Evolutionary conservation across 1,139 yeast genomes (phyloP).

Genomic region (Geotrichum siamense): DNA sequence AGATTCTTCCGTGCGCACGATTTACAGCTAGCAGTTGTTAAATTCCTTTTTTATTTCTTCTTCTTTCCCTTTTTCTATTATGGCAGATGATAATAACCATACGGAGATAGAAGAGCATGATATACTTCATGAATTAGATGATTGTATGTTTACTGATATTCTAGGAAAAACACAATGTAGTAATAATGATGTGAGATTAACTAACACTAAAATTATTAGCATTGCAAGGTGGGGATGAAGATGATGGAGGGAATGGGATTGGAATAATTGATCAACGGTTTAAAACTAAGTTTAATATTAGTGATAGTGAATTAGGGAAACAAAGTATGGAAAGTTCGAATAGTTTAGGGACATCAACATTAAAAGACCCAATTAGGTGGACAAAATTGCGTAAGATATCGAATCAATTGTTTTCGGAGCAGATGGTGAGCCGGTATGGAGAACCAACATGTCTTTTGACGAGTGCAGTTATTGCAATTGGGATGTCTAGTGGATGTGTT

Average conservation of each 20-base stretch:
- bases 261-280: slow-evolving; percentile 26
- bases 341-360: slow-evolving; percentile 13
- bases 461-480: slow-evolving; percentile 50
- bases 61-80: too few relatives aligned
- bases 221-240: too few relatives aligned
- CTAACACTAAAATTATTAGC: too few relatives aligned
- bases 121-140: too few relatives aligned
- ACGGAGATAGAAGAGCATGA: too few relatives aligned
- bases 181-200: too few relatives aligned
- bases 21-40: not conserved
- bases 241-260: too few relatives aligned
- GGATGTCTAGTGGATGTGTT: slow-evolving; percentile 53
- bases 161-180: too few relatives aligned
- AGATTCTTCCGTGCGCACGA: too few relatives aligned
- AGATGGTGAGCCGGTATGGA: slow-evolving; percentile 42
- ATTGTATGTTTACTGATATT: too few relatives aligned
- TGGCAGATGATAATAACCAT: too few relatives aligned
- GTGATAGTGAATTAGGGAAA: not conserved
- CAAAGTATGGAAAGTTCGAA: not conserved
- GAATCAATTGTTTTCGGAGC: slow-evolving; percentile 35
- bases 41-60: not conserved
- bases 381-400: slow-evolving; percentile 40
- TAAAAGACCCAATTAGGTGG: slow-evolving; percentile 39
- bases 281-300: slow-evolving; percentile 24
- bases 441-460: slow-evolving; percentile 42